Conservation (phyloP, 2,329 filamentous ascomycete species). For the Zalaria obscura region DNA sequence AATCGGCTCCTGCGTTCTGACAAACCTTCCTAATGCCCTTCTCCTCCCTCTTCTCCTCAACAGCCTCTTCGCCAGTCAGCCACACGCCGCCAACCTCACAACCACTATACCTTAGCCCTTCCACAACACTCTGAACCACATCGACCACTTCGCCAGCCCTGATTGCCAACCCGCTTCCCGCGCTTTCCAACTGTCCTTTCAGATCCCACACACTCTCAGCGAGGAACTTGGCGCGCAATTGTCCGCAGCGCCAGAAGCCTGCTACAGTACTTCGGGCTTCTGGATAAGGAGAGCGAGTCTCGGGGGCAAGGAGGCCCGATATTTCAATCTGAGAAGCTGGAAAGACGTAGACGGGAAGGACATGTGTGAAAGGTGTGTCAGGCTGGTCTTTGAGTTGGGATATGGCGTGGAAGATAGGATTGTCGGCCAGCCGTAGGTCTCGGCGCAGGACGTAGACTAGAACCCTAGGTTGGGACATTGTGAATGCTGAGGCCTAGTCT, state of each 20-base stretch:
- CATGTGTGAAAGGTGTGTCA: constrained; percentile 40
- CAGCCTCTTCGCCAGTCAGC: constrained; percentile 58
- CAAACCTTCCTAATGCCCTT: constrained; percentile 39
- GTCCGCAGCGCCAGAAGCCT: constrained; percentile 60
- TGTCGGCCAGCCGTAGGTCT: constrained; percentile 61
- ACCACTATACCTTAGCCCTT: constrained; percentile 16
- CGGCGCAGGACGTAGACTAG: constrained; percentile 59
- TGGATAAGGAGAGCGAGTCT: constrained; percentile 47
- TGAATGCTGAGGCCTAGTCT: too few relatives aligned
- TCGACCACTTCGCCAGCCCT: constrained; percentile 48
- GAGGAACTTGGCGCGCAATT: constrained; percentile 56
- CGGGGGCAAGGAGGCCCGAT: constrained; percentile 51
- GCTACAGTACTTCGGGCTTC: constrained; percentile 52
- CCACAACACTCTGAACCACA: constrained; percentile 41
- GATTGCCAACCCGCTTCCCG: constrained; percentile 48
- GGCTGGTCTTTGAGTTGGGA: constrained; percentile 33
- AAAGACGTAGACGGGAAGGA: constrained; percentile 59
- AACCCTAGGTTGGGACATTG: constrained; percentile 18
- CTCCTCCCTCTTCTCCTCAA: constrained; percentile 56
- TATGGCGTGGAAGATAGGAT: constrained; percentile 53
- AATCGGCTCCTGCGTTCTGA: constrained; percentile 38
- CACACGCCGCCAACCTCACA: constrained; percentile 49
- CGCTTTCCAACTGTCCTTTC: constrained; percentile 44
- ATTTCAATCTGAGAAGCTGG: constrained; percentile 58
- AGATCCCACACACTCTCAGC: constrained; percentile 61